Evolutionary conservation across 75 land plant species (phyloP), one percentile per base, ranked within the genome.

Genomic region (Larix kaempferi): DNA sequence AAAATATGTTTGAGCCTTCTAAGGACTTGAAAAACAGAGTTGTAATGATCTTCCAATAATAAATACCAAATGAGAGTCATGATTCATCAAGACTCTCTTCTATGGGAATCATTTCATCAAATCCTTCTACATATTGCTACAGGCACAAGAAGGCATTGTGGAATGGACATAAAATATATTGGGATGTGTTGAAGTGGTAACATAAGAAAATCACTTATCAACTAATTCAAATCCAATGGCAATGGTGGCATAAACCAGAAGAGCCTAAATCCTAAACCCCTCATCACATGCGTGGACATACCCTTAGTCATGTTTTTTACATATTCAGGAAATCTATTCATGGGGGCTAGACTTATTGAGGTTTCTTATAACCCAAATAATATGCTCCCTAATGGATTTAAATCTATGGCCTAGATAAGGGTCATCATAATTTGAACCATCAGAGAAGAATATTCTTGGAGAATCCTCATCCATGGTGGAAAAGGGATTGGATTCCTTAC

Each of bases 151-250:
- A 26, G 98, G 92, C 12, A 98, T 96, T 13, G 95, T 98, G 4
- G 99, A 96, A 75, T 96, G 99, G 59, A 94, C 88, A 86, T 90
- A 96, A 69, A 96, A 88, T 57, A 98, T 80, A 81, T 98, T 98
- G 73, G 99, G 98, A 79, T 98, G 99, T 27, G 99, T 98, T 64
- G 99, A 98, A 15, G 98, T 80, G 15, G 99, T 98, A 6, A 93
- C 95, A 66, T 98, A 91, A 6, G 99, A 95, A 79, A 98, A 98
- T 98, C 99, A 98, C 76, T 86, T 88, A 82, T 98, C 98, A 74
- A 88, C 86, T 5, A 95, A 81, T 29, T 93, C 94, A 80, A 89
- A 98, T 82, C 95, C 96, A 81, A 84, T 74, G 23, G 96, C 99
- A 49, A 98, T 79, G 60, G 86, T 85, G 23, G 90, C 78, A 78